Evolutionary conservation across 352 stramenopile species (phyloP).

Genomic region (Phytophthora citrophthora): DNA sequence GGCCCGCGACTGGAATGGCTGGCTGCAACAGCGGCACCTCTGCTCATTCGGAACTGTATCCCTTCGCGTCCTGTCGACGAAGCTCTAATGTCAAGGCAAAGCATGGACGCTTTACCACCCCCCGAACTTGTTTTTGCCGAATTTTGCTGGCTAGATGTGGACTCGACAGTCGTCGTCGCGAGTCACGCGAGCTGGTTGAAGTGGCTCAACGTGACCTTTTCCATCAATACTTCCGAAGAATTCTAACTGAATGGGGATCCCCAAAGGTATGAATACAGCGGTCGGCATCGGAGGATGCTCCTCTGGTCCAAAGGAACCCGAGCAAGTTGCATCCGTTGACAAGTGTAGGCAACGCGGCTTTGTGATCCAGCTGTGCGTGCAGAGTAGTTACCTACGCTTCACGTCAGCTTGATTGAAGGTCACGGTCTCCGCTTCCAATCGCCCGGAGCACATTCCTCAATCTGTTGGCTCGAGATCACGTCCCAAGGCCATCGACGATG

Average conservation of each 20-base stretch:
- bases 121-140: slow-evolving; percentile 18
- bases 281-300: not conserved
- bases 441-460: slow-evolving; percentile 31
- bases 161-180: not conserved
- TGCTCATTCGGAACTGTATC: slow-evolving; percentile 15
- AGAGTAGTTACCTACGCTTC: slow-evolving; percentile 2
- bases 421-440: slow-evolving; percentile 6
- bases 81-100: not conserved
- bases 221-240: not conserved
- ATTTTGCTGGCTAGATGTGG: not conserved
- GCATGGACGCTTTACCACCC: no score
- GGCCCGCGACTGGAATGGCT: not conserved
- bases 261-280: slow-evolving; percentile 18
- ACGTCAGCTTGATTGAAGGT: slow-evolving; percentile 4
- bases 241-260: not conserved
- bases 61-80: slow-evolving; percentile 20
- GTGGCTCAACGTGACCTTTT: no score
- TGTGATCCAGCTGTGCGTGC: not conserved
- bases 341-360: not conserved
- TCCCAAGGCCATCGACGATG: slow-evolving; percentile 6
- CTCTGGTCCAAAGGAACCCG: not conserved
- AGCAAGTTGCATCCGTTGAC: not conserved
- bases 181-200: no score
- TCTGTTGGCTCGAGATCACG: slow-evolving; percentile 25
- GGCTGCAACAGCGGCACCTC: slow-evolving; percentile 4